Evolutionary conservation across 176 grass and related monocot species (phyloP), one percentile per base, ranked within the genome.

Genomic region (Rhynchospora pubera): DNA sequence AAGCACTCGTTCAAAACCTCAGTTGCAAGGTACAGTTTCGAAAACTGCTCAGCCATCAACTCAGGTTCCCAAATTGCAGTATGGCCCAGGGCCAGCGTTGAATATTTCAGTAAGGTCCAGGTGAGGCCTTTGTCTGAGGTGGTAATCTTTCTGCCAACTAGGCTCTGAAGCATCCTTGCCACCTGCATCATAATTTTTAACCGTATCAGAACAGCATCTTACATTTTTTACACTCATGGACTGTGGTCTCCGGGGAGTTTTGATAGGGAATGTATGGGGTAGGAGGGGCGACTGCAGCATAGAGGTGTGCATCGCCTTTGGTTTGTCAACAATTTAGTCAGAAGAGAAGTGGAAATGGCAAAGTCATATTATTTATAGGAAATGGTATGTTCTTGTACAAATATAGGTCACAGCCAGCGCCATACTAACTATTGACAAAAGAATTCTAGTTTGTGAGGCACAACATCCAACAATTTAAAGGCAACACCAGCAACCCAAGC

Each of bases 1-100:
- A 96, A 96, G 69, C 88, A 96, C 81, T 96, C 93, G 69, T 90
- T 80, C 86, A 96, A 87, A 75, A 96, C 85, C 80, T 91, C 90
- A 83, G 88, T 82, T 5, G 90, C 93, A 68, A 89, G 76, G 50
- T 77, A 87, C 57, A 92, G 45, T 18, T 96, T 96, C 47, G 83
- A 51, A 87, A 91, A 81, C 66, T 87, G 84, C 61, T 88, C 93
- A 43, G 88, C 88, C 81, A 88, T 92, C 62, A 19, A 85, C 23
- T 55, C 84, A 73, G 59, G 52, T 13, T 87, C 55, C 72, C 64
- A 83, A 62, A 90, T 71, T 47, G 21, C 55, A 85, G 69, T 32
- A 26, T 74, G 51, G 61, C 15, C 56, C 51, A 6, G 14, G 53
- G 80, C 86, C 78, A 68, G 62, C 86, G 55, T 86, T 59, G 62